A percentile compares a stretch with the other conserved stretches of the same genome.
Conservation (phyloP, 129 eudicot species). For the Calendula officinalis region DNA sequence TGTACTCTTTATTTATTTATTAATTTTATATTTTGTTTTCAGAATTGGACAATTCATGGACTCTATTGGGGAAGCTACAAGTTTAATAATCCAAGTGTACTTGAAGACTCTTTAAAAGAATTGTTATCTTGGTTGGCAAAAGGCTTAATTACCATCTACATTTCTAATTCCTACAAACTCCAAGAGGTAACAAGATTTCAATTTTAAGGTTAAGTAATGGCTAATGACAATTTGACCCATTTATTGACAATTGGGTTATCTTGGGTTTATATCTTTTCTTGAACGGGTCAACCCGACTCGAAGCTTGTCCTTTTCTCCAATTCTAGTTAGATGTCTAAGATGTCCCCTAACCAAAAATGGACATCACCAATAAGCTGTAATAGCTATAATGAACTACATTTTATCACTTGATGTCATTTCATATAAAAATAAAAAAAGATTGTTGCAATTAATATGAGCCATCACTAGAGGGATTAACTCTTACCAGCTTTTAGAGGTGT, state of each 20-base stretch:
- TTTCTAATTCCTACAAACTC: constrained; percentile 69
- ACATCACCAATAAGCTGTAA: not conserved
- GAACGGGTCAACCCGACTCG: not conserved
- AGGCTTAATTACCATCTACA: constrained; percentile 65
- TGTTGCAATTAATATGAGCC: not conserved
- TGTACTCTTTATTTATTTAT: no score
- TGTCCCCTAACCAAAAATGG: not conserved
- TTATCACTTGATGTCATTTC: not conserved
- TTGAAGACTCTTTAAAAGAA: constrained; percentile 80
- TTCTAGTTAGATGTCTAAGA: not conserved
- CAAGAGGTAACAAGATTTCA: constrained; percentile 48
- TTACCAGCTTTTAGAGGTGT: not conserved
- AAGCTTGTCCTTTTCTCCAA: not conserved
- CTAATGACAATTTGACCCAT: not conserved
- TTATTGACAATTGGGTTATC: not conserved
- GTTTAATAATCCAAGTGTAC: constrained; percentile 51
- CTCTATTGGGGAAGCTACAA: constrained; percentile 95
- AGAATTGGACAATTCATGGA: constrained; percentile 99
- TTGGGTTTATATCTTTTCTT: not conserved
- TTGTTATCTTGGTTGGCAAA: constrained; percentile 76
- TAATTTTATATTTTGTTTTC: constrained; percentile 9
- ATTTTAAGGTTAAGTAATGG: constrained; percentile 5
- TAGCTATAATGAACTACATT: not conserved
- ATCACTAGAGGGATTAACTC: not conserved
- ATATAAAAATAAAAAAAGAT: not conserved